Base-by-base conservation (phyloP, 345 rosid genomes). In the Gossypium stocksii region DNA sequence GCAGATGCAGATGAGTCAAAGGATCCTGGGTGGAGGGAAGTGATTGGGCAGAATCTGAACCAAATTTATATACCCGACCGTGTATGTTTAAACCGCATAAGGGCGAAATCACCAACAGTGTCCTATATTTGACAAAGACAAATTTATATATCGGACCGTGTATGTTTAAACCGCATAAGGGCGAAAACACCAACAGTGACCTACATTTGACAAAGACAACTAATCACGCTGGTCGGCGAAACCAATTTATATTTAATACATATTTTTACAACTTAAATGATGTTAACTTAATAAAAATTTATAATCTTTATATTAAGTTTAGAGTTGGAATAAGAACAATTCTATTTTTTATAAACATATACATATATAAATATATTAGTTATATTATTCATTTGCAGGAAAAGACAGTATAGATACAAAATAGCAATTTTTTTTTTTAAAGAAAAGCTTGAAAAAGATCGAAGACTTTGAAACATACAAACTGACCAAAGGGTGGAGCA, bases 391-490 rank as follows among this genome's bases (percentile, higher is more conserved):
- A 22, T 57, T 34, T 34, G 41, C 41, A 34, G 41, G 7, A 34
- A 34, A 2, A 46, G 51, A 46, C 51, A 46, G 51, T 2, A 46
- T 46, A 46, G 1, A 46, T 9, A 46, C 51, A 46, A 46, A 46
- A 46, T 10, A 46, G 3, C 16, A 19, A 0, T 11, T 8, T 20
- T 22, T 23, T 23, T 9, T 5, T 5, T 8, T 0, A 11, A 45
- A 45, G 13, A 45, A 11, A 45, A 22, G 38, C 4, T 20, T 60
- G n/a, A 62, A 44, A 29, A 34, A 38, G 15, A 7, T 7, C n/a
- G 25, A 44, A 75, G 61, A 23, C 23, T 53, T 25, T 44, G 8
- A 67, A 60, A 22, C 7, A 61, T 67, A 71, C 71, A 78, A 80
- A 76, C 67, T 17, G 15, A 12, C 25, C 38, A 13, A 43, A 15